Evolutionary conservation across 345 rosid genomes (phyloP).

Genomic region (Hypericum perforatum): DNA sequence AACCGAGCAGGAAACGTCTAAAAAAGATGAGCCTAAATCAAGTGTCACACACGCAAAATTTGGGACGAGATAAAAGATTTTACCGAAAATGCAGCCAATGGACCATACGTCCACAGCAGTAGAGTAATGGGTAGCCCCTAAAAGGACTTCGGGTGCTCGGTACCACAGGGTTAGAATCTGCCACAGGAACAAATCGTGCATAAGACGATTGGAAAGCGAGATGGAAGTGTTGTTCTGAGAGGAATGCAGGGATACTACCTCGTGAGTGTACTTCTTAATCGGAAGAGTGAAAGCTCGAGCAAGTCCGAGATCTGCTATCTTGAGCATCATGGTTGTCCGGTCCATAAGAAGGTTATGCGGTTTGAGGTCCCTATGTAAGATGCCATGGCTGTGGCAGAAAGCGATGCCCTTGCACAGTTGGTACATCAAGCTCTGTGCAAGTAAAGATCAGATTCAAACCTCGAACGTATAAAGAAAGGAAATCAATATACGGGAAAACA

Average conservation of each 20-base stretch:
- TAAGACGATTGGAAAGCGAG: not conserved
- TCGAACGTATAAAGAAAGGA: not conserved
- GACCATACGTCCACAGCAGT: conserved; percentile 97
- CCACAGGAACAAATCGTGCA: not conserved
- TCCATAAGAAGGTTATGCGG: conserved; percentile 95
- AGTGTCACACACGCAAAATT: not conserved
- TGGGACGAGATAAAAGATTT: not conserved
- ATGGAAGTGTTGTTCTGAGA: not conserved
- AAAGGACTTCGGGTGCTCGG: conserved; percentile 92
- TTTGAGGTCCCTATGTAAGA: conserved; percentile 95
- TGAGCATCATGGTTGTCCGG: conserved; percentile 55
- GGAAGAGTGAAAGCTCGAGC: conserved; percentile 89
- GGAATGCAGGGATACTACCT: conserved; percentile 36
- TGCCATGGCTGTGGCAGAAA: conserved; percentile 92
- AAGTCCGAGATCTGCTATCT: conserved; percentile 91
- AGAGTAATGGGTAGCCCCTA: conserved; percentile 93
- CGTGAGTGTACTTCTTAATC: conserved; percentile 89
- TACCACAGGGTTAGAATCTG: conserved; percentile 95
- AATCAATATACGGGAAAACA: not conserved
- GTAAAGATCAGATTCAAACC: too few relatives aligned
- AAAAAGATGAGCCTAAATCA: not conserved
- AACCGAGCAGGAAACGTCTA: conserved; percentile 5
- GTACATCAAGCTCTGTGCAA: conserved; percentile 77
- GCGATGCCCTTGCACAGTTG: conserved; percentile 94
- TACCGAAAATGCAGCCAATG: conserved; percentile 91